These are phyloP conservation scores for Eucalyptus victrix DNA, from an alignment of 345 rosid genomes.

Conservation along the genomic window DNA sequence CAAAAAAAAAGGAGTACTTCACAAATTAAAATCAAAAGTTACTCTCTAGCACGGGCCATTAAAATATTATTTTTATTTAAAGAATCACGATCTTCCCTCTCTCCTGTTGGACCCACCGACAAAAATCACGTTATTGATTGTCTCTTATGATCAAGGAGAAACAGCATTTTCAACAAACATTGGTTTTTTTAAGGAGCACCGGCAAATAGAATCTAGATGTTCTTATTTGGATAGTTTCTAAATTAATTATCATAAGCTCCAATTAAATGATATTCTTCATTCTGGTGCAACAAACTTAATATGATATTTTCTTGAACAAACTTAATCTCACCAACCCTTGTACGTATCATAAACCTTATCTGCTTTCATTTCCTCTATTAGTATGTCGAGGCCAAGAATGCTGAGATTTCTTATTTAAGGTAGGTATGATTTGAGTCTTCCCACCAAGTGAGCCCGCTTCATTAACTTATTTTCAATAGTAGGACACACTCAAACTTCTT, in stretches of 20 bases:
- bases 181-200: background rate
- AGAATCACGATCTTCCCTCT: background rate
- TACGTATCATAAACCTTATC: background rate
- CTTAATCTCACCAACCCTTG: background rate
- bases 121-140: background rate
- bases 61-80: background rate
- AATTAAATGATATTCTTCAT: background rate
- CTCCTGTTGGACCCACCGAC: background rate
- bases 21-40: background rate
- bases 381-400: background rate
- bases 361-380: background rate
- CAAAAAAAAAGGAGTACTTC: background rate
- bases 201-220: background rate
- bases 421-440: background rate
- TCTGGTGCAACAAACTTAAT: background rate
- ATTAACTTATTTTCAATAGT: background rate
- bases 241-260: background rate
- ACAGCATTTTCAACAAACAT: background rate
- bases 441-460: background rate
- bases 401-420: background rate
- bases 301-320: background rate
- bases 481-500: background rate
- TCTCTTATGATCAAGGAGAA: background rate
- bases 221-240: background rate
- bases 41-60: background rate